Conservation (phyloP, 2,329 filamentous ascomycete species). For the Coccinonectria pachysandricola region DNA sequence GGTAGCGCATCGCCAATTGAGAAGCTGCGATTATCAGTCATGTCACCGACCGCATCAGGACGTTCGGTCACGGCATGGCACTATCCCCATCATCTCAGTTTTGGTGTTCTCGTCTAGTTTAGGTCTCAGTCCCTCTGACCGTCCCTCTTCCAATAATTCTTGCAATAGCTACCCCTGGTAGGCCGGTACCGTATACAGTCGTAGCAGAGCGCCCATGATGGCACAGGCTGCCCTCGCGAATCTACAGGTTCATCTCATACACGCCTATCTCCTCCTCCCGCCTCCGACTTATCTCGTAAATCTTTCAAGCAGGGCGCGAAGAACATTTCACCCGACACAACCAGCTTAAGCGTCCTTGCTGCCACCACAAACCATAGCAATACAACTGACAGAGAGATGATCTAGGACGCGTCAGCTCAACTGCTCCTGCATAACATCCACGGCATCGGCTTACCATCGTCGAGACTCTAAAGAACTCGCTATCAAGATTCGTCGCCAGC, state of each 20-base stretch:
- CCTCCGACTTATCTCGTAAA: conserved; percentile 22
- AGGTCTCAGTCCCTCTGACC: no score
- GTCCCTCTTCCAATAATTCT: no score
- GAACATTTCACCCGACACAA: conserved; percentile 32
- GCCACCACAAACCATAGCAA: conserved; percentile 33
- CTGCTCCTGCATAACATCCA: no score
- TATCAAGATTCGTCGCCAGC: conserved; percentile 31
- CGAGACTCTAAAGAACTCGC: conserved; percentile 31
- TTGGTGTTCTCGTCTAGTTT: no score
- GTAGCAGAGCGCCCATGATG: no score
- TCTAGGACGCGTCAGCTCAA: no score
- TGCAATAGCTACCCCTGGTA: no score
- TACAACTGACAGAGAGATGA: conserved; percentile 31
- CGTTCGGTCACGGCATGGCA: no score
- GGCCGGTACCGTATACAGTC: no score
- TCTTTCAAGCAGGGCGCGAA: conserved; percentile 34
- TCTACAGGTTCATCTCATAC: conserved; percentile 14
- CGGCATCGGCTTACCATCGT: conserved; percentile 26
- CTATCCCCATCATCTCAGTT: no score
- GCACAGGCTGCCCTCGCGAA: no score
- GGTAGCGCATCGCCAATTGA: conserved; percentile 15
- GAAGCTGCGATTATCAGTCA: conserved; percentile 14
- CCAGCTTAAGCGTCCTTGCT: conserved; percentile 27
- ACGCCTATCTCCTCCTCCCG: conserved; percentile 15
- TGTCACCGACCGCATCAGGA: no score